Base-by-base conservation (phyloP, 2,329 filamentous ascomycete genomes). In the Cercospora nicotianae region DNA sequence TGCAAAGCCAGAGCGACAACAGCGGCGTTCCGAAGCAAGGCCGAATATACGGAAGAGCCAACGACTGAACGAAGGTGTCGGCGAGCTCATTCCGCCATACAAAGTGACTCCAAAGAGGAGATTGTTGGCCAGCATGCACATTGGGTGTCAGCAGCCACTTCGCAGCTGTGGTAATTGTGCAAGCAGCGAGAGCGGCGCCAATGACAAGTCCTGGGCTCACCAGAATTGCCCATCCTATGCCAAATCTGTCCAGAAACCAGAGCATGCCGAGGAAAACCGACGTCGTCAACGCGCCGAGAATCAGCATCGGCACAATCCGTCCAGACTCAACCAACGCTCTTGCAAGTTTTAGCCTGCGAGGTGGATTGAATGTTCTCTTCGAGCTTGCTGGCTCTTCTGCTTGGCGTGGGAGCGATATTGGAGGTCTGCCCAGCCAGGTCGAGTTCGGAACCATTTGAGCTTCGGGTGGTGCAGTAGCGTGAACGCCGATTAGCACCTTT, bases 141-240 rank as follows among this genome's bases (percentile, higher is more conserved):
- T 31, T 60, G 31, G 63, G 63, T 13, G 63, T 65, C 36, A 65
- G 55, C 26, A 65, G 55, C 63, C 63, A 65, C 55, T 65, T 65
- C 16, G 55, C 63, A 13, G 63, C 63, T 6, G 63, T 65, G 9
- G 63, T 65, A 18, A 65, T 31, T 12, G 30, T 31, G 20, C 63
- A 65, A 20, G 63, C 63, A 5, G 16, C 45, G n/a, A 60, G 3
- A 6, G 18, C 39, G 48, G 63, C 63, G 20, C 36, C 63, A 18
- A 60, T 18, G 13, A 65, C 33, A 23, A 65, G 59, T 16, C 31
- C 63, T 13, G 51, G 53, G 7, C 63, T 65, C n/a, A 36, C 55
- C 7, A 65, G 39, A 57, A 65, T 53, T 18, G 63, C 39, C 39
- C 45, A 65, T 57, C 63, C 63, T 23, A 65, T 23, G 36, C 63